These are phyloP conservation scores for Daucus carota DNA, from an alignment of 129 eudicot genomes.

Conservation along the genomic window DNA sequence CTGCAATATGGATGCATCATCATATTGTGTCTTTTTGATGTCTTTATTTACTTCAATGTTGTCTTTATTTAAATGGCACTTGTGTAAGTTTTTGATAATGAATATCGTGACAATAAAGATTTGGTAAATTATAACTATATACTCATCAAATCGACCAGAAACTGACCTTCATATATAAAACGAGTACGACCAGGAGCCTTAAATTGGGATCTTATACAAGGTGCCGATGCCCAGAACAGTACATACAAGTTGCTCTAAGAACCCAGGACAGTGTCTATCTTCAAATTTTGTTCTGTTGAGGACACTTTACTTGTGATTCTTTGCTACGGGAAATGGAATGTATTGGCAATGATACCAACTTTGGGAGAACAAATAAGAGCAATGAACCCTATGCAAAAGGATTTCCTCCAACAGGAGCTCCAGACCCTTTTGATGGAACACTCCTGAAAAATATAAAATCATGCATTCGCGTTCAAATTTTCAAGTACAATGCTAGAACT, in stretches of 20 bases:
- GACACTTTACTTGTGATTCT: no score
- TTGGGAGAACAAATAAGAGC: not conserved
- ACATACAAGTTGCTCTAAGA: not conserved
- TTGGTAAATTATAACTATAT: no score
- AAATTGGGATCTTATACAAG: no score
- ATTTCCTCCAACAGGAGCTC: conserved; percentile 74
- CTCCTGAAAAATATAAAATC: conserved; percentile 42
- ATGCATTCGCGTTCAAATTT: not conserved
- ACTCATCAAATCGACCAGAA: no score
- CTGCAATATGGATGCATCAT: not conserved
- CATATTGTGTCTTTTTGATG: no score
- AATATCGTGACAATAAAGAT: no score
- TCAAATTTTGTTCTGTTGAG: not conserved
- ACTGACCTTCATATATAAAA: no score
- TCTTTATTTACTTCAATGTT: no score
- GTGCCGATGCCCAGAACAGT: no score
- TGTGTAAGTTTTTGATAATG: no score
- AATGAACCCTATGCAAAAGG: conserved; percentile 58
- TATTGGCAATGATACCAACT: not conserved
- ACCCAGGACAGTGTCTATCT: not conserved
- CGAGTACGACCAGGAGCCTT: no score
- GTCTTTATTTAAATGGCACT: no score
- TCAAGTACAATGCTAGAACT: not conserved
- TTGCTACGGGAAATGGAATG: not conserved
- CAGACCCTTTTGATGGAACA: conserved; percentile 54